phyloP scores from a whole-genome alignment of 2,329 filamentous ascomycete species.

The Colletotrichum abscissum region DNA sequence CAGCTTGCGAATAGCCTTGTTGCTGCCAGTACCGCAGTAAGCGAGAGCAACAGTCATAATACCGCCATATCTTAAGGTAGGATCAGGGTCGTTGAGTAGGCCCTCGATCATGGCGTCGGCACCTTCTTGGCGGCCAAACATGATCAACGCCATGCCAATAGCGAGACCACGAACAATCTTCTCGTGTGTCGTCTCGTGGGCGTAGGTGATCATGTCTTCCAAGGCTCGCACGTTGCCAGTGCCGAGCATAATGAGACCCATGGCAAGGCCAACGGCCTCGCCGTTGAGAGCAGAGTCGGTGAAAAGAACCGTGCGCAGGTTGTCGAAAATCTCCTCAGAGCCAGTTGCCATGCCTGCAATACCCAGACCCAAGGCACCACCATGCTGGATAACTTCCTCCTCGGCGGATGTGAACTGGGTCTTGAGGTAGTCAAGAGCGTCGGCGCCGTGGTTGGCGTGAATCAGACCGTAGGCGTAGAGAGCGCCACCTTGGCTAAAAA shows the following conservation, averaged over 20 bases:
- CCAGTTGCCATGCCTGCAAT: constrained; percentile 98
- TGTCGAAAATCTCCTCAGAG: constrained; percentile 89
- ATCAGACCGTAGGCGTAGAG: constrained; percentile 96
- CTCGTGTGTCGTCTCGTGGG: constrained; percentile 97
- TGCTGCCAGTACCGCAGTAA: constrained; percentile 97
- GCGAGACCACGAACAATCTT: constrained; percentile 98
- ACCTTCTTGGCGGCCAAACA: constrained; percentile 95
- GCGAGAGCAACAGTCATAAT: constrained; percentile 99
- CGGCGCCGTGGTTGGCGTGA: constrained; percentile 95
- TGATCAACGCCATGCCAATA: constrained; percentile 97
- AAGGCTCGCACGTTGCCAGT: constrained; percentile 95
- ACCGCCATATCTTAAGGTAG: constrained; percentile 93
- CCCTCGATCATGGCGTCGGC: constrained; percentile 96
- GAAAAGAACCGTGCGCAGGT: constrained; percentile 88
- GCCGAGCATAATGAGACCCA: constrained; percentile 98
- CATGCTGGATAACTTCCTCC: constrained; percentile 96
- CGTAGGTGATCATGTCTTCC: constrained; percentile 97
- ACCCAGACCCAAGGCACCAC: constrained; percentile 92
- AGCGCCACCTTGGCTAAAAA: constrained; percentile 96
- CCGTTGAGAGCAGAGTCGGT: constrained; percentile 96
- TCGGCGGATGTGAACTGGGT: constrained; percentile 79
- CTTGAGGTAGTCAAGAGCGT: constrained; percentile 84
- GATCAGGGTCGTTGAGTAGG: constrained; percentile 91
- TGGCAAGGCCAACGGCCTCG: constrained; percentile 93
- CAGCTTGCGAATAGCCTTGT: constrained; percentile 96